Evolutionary conservation across 257 asterid species (phyloP).

Genomic region (Lantana camara): DNA sequence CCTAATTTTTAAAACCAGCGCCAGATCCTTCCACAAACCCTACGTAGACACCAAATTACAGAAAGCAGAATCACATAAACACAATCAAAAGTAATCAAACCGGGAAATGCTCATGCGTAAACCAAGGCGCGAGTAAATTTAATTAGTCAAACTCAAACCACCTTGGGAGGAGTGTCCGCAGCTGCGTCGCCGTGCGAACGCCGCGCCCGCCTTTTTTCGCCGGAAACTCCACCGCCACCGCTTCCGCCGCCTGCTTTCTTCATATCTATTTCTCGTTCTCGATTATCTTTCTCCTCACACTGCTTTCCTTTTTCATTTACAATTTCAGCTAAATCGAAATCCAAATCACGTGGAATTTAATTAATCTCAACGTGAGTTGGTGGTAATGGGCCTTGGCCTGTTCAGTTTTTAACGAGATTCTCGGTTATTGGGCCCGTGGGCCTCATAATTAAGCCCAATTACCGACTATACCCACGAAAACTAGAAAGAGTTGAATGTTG

Average conservation of each 20-base stretch:
- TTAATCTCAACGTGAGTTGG: background rate
- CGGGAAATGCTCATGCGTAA: background rate
- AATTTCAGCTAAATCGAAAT: background rate
- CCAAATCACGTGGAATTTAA: too few relatives aligned
- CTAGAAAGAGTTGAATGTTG: too few relatives aligned
- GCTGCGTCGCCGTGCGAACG: constrained; percentile 39
- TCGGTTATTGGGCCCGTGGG: too few relatives aligned
- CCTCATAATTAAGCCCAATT: too few relatives aligned
- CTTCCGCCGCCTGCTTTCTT: constrained; percentile 51
- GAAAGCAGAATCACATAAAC: background rate
- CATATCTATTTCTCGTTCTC: constrained; percentile 31
- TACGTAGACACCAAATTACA: background rate
- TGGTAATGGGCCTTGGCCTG: background rate
- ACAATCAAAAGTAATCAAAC: background rate
- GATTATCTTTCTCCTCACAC: background rate
- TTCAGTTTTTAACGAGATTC: background rate
- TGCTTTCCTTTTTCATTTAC: background rate
- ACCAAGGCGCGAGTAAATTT: background rate
- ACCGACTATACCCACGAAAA: too few relatives aligned
- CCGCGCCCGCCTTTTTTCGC: constrained; percentile 58
- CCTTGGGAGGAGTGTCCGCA: constrained; percentile 51
- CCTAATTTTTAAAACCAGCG: background rate
- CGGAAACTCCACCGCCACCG: constrained; percentile 32
- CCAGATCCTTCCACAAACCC: constrained; percentile 10
- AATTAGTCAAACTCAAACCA: constrained; percentile 22